Base-by-base conservation (phyloP, 306 rosid genomes). In the Cucurbita pepo region DNA sequence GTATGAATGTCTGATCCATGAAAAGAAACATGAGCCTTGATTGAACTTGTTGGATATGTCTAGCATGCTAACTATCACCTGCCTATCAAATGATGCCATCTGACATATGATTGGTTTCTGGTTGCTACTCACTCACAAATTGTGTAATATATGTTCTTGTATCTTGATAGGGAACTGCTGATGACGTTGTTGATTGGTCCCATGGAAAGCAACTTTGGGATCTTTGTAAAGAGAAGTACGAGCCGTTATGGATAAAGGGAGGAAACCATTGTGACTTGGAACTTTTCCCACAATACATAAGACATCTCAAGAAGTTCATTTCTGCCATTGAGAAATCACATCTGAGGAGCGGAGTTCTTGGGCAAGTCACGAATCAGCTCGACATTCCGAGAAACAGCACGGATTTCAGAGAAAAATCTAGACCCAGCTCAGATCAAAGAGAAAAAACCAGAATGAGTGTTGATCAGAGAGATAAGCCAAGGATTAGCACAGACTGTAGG, bases 141-240 rank as follows among this genome's bases (percentile, higher is more conserved):
- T 34, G 47, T 75, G 22, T 30, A 60, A 66, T 74, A 64, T 76
- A 37, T 82, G 45, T 75, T 75, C 53, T 56, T 69, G 82, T 85
- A 48, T 76, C 56, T 78, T 36, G 36, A 52, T 80, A 93, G 98
- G 98, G 98, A 75, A 90, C 94, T 0, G 84, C 76, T 50, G 97
- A 90, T 43, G 96, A 94, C 56, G 98, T 90, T 45, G 98, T 94
- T 21, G 90, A 86, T 77, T 94, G 92, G 87, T 94, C 98, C 53
- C 98, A 94, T 58, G 98, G 97, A 69, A 94, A 89, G 85, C 90
- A 87, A 77, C 98, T 94, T 61, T 90, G 97, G 98, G 96, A 94
- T 60, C 84, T 64, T 15, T 94, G 98, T 83, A 94, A 85, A 81
- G 92, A 90, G 77, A 94, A 94, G 81, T 90, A 94, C 40, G 98